Conservation (phyloP, 2,329 filamentous ascomycete genomes). For the Aciculosporium take region DNA sequence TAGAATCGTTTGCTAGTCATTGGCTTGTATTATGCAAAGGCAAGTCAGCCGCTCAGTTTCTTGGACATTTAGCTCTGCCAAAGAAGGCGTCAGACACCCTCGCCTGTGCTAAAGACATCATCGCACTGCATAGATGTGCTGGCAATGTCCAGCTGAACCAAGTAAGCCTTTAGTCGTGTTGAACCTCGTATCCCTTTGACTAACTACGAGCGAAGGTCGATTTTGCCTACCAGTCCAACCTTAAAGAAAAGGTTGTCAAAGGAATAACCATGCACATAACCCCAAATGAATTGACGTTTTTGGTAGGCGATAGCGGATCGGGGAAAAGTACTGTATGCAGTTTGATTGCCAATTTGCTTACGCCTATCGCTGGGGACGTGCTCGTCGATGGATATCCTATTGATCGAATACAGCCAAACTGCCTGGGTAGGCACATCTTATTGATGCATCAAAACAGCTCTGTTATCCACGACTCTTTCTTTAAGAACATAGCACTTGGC, state of each 20-base stretch:
- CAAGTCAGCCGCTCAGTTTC: slow-evolving; percentile 52
- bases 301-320: slow-evolving; percentile 77
- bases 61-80: slow-evolving; percentile 32
- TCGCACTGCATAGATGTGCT: slow-evolving; percentile 30
- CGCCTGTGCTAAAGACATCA: background rate
- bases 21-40: slow-evolving; percentile 69
- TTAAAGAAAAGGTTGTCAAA: slow-evolving; percentile 42
- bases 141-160: slow-evolving; percentile 58
- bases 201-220: slow-evolving; percentile 39
- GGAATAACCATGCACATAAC: slow-evolving; percentile 55
- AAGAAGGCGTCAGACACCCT: background rate
- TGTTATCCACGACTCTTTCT: slow-evolving; percentile 69
- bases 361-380: slow-evolving; percentile 49
- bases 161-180: slow-evolving; percentile 29
- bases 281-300: slow-evolving; percentile 58
- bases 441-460: slow-evolving; percentile 71
- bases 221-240: slow-evolving; percentile 68
- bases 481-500: slow-evolving; percentile 66
- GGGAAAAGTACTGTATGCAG: slow-evolving; percentile 84
- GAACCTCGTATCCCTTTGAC: background rate
- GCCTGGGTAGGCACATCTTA: slow-evolving; percentile 65
- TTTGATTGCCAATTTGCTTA: slow-evolving; percentile 66
- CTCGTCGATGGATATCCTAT: slow-evolving; percentile 52
- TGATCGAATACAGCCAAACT: slow-evolving; percentile 46
- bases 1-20: slow-evolving; percentile 63